These are phyloP conservation scores for Alternaria arborescens DNA, from an alignment of 2,329 filamentous ascomycete genomes.

Conservation along the genomic window DNA sequence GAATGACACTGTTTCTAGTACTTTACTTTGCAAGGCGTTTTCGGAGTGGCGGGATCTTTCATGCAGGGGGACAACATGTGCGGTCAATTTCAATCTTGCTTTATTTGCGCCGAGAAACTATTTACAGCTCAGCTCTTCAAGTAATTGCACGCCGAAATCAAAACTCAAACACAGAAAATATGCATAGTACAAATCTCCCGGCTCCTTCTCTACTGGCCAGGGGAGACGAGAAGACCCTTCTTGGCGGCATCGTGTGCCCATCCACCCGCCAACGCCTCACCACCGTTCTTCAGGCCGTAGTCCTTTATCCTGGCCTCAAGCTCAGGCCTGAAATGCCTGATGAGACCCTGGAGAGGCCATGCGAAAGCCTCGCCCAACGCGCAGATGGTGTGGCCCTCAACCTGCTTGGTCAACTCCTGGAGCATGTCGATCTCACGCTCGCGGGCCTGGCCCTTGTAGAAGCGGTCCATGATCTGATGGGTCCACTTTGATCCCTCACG, in stretches of 20 bases:
- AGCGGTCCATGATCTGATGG: constrained; percentile 97
- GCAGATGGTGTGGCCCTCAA: constrained; percentile 98
- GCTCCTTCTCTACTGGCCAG: constrained; percentile 73
- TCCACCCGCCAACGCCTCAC: constrained; percentile 81
- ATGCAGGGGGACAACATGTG: not conserved
- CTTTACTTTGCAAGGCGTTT: constrained; percentile 5
- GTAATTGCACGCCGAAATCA: constrained; percentile 14
- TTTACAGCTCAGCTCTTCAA: constrained; percentile 45
- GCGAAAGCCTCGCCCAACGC: constrained; percentile 97
- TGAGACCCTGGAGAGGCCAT: constrained; percentile 97
- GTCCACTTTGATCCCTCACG: constrained; percentile 99
- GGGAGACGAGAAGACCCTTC: constrained; percentile 85
- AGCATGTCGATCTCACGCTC: constrained; percentile 98
- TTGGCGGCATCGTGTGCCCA: constrained; percentile 79
- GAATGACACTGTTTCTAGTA: not conserved
- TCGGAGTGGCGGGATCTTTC: constrained; percentile 11
- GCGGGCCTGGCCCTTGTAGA: constrained; percentile 88
- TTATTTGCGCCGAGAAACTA: constrained; percentile 44
- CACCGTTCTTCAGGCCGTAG: constrained; percentile 76
- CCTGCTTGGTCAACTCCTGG: constrained; percentile 98
- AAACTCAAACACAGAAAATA: constrained; percentile 17
- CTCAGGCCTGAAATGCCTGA: constrained; percentile 97
- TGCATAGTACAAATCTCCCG: constrained; percentile 39
- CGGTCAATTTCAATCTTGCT: constrained; percentile 25
- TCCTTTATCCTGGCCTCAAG: constrained; percentile 89